Percentiles rank a stretch among this genome's conserved stretches.
Conservation (phyloP, 208 protist genomes). For the Acanthamoeba culbertsoni region DNA sequence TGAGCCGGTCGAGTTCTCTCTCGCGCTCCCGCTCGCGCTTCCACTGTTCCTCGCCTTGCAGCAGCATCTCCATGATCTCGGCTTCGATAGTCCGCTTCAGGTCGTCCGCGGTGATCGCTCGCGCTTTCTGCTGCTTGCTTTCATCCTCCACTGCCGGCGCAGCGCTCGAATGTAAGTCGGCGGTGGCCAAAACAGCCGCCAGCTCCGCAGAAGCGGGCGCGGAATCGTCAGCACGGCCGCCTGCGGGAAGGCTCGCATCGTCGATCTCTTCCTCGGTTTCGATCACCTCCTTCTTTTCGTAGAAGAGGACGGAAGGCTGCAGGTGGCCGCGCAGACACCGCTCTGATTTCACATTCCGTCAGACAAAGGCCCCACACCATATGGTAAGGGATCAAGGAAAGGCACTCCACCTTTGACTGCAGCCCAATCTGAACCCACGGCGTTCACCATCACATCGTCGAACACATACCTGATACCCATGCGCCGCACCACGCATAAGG, state of each 20-base stretch:
- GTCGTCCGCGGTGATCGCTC: neutral
- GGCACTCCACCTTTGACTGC: neutral
- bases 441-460: conserved; percentile 26
- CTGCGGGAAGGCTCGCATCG: neutral
- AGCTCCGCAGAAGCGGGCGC: neutral
- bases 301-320: conserved; percentile 13
- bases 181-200: neutral
- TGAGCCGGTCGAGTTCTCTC: neutral
- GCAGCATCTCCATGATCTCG: neutral
- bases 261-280: neutral
- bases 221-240: neutral
- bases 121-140: neutral
- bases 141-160: neutral
- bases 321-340: neutral
- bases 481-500: too few species aligned
- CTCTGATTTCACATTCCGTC: neutral
- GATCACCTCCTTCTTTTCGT: conserved; percentile 7
- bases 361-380: neutral
- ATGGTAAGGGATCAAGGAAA: neutral
- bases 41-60: neutral
- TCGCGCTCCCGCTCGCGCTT: neutral
- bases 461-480: neutral
- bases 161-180: neutral
- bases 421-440: neutral
- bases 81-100: neutral